Base-by-base conservation (phyloP, 2,329 filamentous ascomycete species). In the Eutypella sp. region DNA sequence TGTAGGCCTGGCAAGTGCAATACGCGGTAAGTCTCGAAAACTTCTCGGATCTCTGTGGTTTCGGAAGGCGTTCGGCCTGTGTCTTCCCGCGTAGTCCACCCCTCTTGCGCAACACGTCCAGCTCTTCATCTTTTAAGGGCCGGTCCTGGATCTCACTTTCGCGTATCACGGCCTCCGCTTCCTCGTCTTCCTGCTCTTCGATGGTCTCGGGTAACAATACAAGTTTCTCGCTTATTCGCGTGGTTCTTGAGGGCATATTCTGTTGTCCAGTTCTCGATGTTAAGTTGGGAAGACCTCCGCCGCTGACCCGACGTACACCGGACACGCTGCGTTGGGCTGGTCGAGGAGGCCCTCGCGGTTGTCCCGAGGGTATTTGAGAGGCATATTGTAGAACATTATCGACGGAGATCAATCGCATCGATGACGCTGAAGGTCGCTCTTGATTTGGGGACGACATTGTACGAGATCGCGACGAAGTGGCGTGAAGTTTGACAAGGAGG, bases 191-290 rank as follows among this genome's bases (percentile, higher is more conserved):
- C 7, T 81, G 83, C 33, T 81, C 79, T 44, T 78, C 78, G 3
- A 75, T 74, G 1, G 90, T 86, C 61, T 96, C 92, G 1, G 93
- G 93, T 13, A 99, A 76, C 29, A 97, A 74, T 0, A 99, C 93
- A n/a, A 99, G 75, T 69, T 97, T 97, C 71, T 97, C 89, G 65
- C 89, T 96, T 53, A 95, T 85, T 67, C 97, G 96, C 23, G 89
- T 95, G 31, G 90, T 95, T 44, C 93, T 81, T 5, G 89, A 85
- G 0, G 92, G 93, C 54, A 96, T 69, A 38, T 74, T 77, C 46
- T 81, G 76, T 57, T 72, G 69, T 50, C 76, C 77, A 43, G 72
- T 71, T 4, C 75, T 69, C 34, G 67, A 66, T 41, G 67, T 64
- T 18, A 69, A 57, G 25, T 62, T 64, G n/a, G 72, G 70, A 31